Conservation (phyloP, 2,329 filamentous ascomycete genomes). For the Colletotrichum sp. region DNA sequence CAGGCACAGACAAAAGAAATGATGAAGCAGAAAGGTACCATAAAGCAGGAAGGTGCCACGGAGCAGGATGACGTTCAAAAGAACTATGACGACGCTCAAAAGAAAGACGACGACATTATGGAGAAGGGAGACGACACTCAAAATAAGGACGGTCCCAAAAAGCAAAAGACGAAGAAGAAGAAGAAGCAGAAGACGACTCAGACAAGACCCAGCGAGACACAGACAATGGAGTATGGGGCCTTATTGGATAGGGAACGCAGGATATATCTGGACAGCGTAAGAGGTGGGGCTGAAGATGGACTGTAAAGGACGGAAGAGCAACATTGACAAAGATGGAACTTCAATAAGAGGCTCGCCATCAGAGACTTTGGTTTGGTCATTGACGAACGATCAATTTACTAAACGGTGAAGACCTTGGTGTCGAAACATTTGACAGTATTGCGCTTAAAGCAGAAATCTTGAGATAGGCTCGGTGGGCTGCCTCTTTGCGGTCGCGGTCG, state of each 20-base stretch:
- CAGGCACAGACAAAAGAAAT: not conserved
- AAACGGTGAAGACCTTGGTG: not conserved
- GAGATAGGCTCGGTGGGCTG: accelerated
- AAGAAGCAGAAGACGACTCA: too few species aligned
- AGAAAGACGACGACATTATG: too few species aligned
- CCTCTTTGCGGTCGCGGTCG: not conserved
- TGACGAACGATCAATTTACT: too few species aligned
- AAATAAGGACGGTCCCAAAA: too few species aligned
- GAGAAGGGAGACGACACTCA: too few species aligned
- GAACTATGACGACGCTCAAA: too few species aligned
- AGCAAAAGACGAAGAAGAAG: too few species aligned
- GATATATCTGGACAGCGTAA: too few species aligned
- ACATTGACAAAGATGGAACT: not conserved
- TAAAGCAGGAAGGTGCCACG: not conserved
- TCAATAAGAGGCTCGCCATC: not conserved
- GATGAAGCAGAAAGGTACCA: not conserved
- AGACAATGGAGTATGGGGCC: too few species aligned
- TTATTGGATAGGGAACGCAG: too few species aligned
- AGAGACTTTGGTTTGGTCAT: not conserved
- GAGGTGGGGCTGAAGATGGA: not conserved
- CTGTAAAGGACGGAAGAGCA: not conserved
- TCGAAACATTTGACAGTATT: accelerated
- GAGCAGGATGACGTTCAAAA: not conserved
- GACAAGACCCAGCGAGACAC: too few species aligned
- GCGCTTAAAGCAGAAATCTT: accelerated